A percentile compares a stretch with the other conserved stretches of the same genome.
phyloP scores from a whole-genome alignment of 305 asterid species.

The Vinca major region DNA sequence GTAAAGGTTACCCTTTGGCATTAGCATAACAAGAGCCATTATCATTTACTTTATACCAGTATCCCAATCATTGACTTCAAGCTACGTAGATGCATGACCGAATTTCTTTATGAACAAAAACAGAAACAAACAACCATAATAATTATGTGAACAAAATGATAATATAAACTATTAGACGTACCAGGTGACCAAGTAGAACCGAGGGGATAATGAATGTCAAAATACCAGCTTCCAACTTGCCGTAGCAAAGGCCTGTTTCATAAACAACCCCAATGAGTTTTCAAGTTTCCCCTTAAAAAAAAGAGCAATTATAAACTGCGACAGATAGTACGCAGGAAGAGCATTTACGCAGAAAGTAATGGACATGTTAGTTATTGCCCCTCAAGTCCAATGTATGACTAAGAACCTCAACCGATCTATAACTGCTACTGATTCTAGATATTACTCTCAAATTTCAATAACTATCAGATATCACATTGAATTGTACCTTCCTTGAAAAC shows the following conservation, averaged over 20 bases:
- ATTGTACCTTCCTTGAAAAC: conserved; percentile 82
- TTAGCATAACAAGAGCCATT: not conserved
- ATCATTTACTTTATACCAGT: not conserved
- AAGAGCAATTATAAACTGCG: conserved; percentile 1
- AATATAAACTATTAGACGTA: conserved; percentile 15
- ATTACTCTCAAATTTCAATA: not conserved
- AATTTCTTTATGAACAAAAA: not conserved
- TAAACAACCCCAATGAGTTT: conserved; percentile 10
- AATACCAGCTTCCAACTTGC: conserved; percentile 78
- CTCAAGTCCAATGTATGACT: not conserved
- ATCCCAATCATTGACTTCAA: not conserved
- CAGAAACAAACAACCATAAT: not conserved
- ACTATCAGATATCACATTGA: not conserved
- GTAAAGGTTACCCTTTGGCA: too few species aligned
- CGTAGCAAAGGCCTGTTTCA: conserved; percentile 79
- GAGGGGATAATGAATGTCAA: conserved; percentile 77
- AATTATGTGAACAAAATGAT: not conserved
- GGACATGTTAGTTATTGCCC: not conserved
- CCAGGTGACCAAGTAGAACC: conserved; percentile 84
- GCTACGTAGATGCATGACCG: not conserved
- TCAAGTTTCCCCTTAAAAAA: not conserved
- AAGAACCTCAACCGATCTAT: not conserved
- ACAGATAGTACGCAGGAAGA: not conserved
- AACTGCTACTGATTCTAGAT: not conserved
- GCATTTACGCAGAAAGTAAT: not conserved